Conservation (phyloP, 2,329 filamentous ascomycete genomes). For the Diaporthe caulivora region DNA sequence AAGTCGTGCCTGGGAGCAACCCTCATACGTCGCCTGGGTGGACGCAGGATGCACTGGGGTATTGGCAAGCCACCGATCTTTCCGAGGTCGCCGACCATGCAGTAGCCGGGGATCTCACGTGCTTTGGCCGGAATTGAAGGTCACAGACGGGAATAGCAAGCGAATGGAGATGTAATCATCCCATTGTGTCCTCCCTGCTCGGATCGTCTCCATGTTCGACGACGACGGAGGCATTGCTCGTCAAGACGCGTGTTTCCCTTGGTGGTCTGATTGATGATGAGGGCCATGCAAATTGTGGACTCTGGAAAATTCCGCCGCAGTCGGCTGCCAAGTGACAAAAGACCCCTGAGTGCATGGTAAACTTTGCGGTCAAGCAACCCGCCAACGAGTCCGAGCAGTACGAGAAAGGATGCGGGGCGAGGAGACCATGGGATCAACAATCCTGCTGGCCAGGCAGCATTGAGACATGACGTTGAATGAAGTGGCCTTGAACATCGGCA, state of each 20-base stretch:
- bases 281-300: neutral
- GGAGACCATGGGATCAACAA: neutral
- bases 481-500: neutral
- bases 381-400: neutral
- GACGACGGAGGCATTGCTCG: neutral
- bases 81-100: constrained; percentile 24
- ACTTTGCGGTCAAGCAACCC: neutral
- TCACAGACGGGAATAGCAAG: too few relatives aligned
- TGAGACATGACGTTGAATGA: neutral
- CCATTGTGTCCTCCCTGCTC: too few relatives aligned
- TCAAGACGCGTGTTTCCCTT: neutral
- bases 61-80: neutral
- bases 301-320: neutral
- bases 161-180: neutral
- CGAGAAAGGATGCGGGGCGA: neutral
- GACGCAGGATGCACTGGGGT: neutral
- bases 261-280: neutral
- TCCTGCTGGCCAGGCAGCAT: neutral
- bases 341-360: neutral
- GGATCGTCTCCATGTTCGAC: neutral
- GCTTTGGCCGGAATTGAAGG: neutral
- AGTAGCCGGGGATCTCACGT: neutral
- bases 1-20: constrained; percentile 7
- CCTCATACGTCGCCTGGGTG: neutral
- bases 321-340: constrained; percentile 1